phyloP scores from a whole-genome alignment of 768 basidiomycete genomes.

The Psilocybe azurescens region DNA sequence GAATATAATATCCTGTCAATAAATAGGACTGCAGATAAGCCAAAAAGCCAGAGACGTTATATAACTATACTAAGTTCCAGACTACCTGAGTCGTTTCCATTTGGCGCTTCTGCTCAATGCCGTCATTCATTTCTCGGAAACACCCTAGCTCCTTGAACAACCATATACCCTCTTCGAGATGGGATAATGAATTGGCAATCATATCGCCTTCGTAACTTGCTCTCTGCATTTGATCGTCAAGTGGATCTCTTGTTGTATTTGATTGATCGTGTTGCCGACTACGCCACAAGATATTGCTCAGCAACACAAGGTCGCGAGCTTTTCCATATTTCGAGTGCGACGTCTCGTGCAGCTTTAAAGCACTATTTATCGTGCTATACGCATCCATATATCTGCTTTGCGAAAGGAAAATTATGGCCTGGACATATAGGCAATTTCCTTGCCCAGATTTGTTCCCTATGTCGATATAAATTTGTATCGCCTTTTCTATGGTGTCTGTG shows the following conservation, averaged over 20 bases:
- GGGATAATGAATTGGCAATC: background rate
- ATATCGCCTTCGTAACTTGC: no score
- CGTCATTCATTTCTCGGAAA: constrained; percentile 2
- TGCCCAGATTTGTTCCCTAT: constrained; percentile 23
- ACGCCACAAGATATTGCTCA: constrained; percentile 28
- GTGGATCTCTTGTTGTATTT: no score
- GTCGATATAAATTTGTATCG: constrained; percentile 21
- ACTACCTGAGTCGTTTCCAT: background rate
- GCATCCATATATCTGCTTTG: constrained; percentile 26
- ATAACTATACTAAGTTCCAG: no score
- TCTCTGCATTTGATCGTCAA: background rate
- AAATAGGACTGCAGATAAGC: no score
- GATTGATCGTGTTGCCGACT: background rate
- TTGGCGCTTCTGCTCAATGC: constrained; percentile 8
- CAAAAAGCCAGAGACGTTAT: no score
- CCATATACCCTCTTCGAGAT: background rate
- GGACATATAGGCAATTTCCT: constrained; percentile 31
- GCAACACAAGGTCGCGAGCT: constrained; percentile 24
- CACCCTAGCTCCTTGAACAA: constrained; percentile 8
- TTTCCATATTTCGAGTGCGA: constrained; percentile 17
- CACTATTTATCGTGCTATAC: constrained; percentile 23
- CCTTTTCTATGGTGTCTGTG: constrained; percentile 15
- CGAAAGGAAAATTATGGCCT: constrained; percentile 28
- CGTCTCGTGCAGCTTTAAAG: constrained; percentile 25
- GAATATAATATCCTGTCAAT: no score